Evolutionary conservation across 1,284 basidiomycete species (phyloP).

Genomic region (Microstroma glucosiphilum): DNA sequence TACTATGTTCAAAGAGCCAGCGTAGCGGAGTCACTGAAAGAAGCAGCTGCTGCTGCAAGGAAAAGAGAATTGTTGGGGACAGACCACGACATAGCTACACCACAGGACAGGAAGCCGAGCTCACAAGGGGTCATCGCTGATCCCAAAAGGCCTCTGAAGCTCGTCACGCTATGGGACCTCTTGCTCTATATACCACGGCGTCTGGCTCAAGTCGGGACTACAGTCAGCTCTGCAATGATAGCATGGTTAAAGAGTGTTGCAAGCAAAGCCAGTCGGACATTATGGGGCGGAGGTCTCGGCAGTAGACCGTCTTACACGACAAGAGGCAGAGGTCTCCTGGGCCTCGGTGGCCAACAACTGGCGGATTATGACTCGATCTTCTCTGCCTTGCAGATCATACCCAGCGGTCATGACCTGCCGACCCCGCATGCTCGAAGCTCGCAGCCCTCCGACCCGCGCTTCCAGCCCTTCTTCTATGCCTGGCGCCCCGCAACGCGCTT

Average conservation of each 20-base stretch:
- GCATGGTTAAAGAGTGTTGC: neutral
- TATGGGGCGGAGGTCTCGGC: neutral
- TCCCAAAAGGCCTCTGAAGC: constrained; percentile 24
- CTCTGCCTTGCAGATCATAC: constrained; percentile 66
- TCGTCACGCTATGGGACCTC: constrained; percentile 29
- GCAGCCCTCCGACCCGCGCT: constrained; percentile 8
- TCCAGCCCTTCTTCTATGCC: constrained; percentile 67
- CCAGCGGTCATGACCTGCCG: constrained; percentile 57
- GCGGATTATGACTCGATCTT: constrained; percentile 56
- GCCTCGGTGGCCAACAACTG: constrained; percentile 14
- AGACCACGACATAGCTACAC: constrained; percentile 9
- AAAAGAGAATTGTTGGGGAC: neutral
- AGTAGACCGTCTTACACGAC: neutral
- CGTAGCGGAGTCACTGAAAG: constrained; percentile 22
- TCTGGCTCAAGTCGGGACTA: constrained; percentile 17
- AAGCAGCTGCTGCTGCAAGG: constrained; percentile 8
- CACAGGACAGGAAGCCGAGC: neutral
- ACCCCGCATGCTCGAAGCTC: neutral
- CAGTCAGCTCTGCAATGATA: constrained; percentile 9
- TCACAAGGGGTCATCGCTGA: constrained; percentile 26
- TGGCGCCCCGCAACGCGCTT: constrained; percentile 85
- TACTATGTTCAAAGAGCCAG: constrained; percentile 72
- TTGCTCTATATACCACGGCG: constrained; percentile 27
- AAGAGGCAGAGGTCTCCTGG: constrained; percentile 14
- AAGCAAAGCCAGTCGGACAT: neutral